Base-by-base conservation (phyloP, 192 early-diverging fungal genomes). In the Backusella australiensis region DNA sequence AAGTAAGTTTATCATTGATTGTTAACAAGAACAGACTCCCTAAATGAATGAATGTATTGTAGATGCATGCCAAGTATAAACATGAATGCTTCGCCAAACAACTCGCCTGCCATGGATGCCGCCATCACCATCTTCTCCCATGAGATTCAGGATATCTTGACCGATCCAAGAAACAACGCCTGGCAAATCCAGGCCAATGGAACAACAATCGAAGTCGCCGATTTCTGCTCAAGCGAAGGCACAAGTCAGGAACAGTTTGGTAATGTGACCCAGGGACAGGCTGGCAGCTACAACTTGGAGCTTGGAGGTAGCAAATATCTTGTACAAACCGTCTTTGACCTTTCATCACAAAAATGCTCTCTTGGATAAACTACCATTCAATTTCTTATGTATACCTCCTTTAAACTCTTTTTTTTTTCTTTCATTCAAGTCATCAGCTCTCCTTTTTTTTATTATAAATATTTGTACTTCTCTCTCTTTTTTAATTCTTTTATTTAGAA, bases 141-240 rank as follows among this genome's bases (percentile, higher is more conserved):
- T 66, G 82, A 83, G 59, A 71, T 83, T 35, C 78, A 77, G 32
- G 78, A 83, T 71, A 26, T 83, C 14, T 67, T 83, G 56, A 83
- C 82, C 6, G 82, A 83, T 53, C 82, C 82, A 26, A 67, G 63
- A 17, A 44, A 41, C 29, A 63, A 83, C 56, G 82, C 71, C 34
- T 83, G 78, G 77, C 36, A 53, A 6, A 75, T 79, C 26, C 41
- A 82, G 9, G 6, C 23, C 15, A 71, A 69, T 59, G 38, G 68
- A 8, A 38, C n/a, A 36, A 44, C 42, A 4, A 69, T 77, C 26
- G 78, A 81, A 71, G 32, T 77, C 19, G 80, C 72, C 15, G 80
- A 81, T 42, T 74, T 81, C 34, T 81, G 80, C 19, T 73, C 80
- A 7, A 73, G 72, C 21, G 39, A 72, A 41, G 66, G 66, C 39